Evolutionary conservation across 176 grass and related monocot genomes (phyloP).

Genomic region (Avena atlantica): DNA sequence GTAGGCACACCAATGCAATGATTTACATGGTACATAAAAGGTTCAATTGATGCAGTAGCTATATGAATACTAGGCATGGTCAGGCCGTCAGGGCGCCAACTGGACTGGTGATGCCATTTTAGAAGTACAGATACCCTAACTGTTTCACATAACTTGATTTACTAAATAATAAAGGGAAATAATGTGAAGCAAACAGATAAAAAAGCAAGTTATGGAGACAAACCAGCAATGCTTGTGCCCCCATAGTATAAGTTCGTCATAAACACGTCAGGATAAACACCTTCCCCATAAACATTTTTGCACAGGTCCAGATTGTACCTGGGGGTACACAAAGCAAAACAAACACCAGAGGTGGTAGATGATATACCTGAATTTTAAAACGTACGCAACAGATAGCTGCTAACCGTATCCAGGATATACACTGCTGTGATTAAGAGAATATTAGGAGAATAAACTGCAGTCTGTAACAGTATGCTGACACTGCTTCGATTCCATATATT

Average conservation of each 20-base stretch:
- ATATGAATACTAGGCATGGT: not conserved
- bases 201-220: slow-evolving; percentile 19
- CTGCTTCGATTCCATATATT: not conserved
- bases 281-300: slow-evolving; percentile 88
- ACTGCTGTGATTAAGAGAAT: not conserved
- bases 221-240: slow-evolving; percentile 82
- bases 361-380: slow-evolving; percentile 10
- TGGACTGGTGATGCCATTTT: slow-evolving; percentile 2
- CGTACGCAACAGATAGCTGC: not conserved
- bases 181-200: not conserved
- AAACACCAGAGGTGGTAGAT: not conserved
- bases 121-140: not conserved
- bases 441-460: slow-evolving; percentile 8
- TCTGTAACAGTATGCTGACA: not conserved
- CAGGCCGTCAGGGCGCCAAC: slow-evolving; percentile 15
- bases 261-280: slow-evolving; percentile 83
- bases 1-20: not conserved
- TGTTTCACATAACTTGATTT: slow-evolving; percentile 3
- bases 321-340: slow-evolving; percentile 28
- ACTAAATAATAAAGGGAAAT: not conserved
- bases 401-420: not conserved
- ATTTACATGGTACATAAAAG: slow-evolving; percentile 19
- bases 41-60: slow-evolving; percentile 10
- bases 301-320: slow-evolving; percentile 98
- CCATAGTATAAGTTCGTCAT: slow-evolving; percentile 97